Evolutionary conservation across 306 rosid genomes (phyloP).

Genomic region (Casuarina cunninghamiana): DNA sequence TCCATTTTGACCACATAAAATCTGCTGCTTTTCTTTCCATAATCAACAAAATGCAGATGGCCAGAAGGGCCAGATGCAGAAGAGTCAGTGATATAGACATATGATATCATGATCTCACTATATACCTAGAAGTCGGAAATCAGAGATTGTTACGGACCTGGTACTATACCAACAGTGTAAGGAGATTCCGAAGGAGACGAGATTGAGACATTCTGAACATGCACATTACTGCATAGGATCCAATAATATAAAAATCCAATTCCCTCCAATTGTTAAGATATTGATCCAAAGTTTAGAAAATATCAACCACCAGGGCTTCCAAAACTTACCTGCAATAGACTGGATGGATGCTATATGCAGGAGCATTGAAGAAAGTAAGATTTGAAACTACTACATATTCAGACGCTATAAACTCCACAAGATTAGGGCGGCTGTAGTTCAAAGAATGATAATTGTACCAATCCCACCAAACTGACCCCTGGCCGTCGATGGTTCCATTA

Average conservation of each 20-base stretch:
- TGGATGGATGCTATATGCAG: slow-evolving; percentile 87
- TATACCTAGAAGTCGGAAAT: slow-evolving; percentile 5
- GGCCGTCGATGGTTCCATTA: slow-evolving; percentile 88
- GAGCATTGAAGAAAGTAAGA: slow-evolving; percentile 86
- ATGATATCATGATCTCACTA: slow-evolving; percentile 8
- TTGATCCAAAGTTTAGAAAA: background rate
- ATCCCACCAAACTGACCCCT: slow-evolving; percentile 96
- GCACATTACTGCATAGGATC: slow-evolving; percentile 70
- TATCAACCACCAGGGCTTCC: background rate
- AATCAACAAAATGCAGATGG: background rate
- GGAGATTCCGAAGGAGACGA: slow-evolving; percentile 81
- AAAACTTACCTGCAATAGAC: slow-evolving; percentile 86
- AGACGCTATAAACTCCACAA: slow-evolving; percentile 71
- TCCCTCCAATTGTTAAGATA: background rate
- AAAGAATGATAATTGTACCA: slow-evolving; percentile 66
- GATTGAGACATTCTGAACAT: slow-evolving; percentile 77
- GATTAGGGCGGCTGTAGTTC: slow-evolving; percentile 91
- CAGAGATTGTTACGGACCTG: slow-evolving; percentile 58
- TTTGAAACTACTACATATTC: slow-evolving; percentile 78
- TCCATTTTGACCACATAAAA: background rate
- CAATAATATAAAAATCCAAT: slow-evolving; percentile 20
- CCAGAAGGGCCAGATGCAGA: background rate
- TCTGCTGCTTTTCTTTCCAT: background rate
- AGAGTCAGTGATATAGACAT: background rate
- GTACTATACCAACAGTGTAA: slow-evolving; percentile 77